phyloP scores from a whole-genome alignment of 2,329 filamentous ascomycete genomes.

The Neofusicoccum ribis region DNA sequence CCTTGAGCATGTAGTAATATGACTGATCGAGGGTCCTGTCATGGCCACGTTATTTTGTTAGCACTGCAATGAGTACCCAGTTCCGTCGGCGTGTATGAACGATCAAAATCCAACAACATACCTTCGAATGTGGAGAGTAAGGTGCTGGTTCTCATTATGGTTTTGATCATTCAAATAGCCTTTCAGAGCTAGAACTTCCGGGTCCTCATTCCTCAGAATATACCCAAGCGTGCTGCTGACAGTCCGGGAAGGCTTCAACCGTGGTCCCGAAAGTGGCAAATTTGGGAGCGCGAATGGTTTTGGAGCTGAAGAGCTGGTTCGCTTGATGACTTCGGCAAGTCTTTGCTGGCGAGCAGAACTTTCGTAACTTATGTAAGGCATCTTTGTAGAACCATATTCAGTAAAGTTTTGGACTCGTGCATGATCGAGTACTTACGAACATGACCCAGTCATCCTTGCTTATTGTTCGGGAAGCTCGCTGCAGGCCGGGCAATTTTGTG shows the following conservation, averaged over 20 bases:
- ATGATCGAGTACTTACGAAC: background rate
- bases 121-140: background rate
- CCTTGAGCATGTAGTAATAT: constrained; percentile 17
- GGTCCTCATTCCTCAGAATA: background rate
- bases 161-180: constrained; percentile 3
- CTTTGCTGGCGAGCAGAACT: background rate
- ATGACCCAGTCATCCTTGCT: background rate
- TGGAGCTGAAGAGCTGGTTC: background rate
- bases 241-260: background rate
- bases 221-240: background rate
- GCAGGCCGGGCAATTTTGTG: background rate
- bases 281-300: background rate
- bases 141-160: background rate
- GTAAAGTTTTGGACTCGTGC: background rate
- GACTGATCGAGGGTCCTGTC: constrained; percentile 6
- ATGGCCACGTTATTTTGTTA: background rate
- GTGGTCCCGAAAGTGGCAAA: background rate
- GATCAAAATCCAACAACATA: background rate
- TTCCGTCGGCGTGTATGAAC: too few species aligned
- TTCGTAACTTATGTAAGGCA: constrained; percentile 10
- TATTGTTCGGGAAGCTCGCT: background rate
- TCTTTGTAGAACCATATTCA: background rate
- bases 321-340: background rate
- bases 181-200: background rate
- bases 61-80: too few species aligned